Evolutionary conservation across 257 asterid species (phyloP).

Genomic region (Craterostigma plantagineum): DNA sequence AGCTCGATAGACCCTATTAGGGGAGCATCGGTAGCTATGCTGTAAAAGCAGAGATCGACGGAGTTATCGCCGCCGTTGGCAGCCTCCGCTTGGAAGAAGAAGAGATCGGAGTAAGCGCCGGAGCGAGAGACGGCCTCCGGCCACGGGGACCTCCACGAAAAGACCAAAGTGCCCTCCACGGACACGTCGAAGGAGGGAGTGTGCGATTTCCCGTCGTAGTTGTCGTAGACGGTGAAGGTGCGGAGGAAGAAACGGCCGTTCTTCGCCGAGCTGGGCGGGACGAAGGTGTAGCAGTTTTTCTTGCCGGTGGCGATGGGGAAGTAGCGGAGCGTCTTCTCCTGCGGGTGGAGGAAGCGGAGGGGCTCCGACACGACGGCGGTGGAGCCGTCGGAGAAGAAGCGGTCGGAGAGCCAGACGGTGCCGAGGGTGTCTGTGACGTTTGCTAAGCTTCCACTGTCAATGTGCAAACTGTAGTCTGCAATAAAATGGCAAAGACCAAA

Average conservation of each 20-base stretch:
- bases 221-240: conserved; percentile 74
- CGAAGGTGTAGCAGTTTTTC: conserved; percentile 57
- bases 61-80: conserved; percentile 12
- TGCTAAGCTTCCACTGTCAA: conserved; percentile 67
- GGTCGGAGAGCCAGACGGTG: conserved; percentile 73
- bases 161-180: conserved; percentile 66
- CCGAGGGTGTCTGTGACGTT: conserved; percentile 56
- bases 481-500: no score
- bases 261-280: conserved; percentile 23
- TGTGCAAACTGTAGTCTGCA: conserved; percentile 52
- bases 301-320: conserved; percentile 75
- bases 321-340: conserved; percentile 77
- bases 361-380: conserved; percentile 79
- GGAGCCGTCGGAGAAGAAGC: conserved; percentile 63
- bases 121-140: conserved; percentile 33
- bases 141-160: conserved; percentile 91
- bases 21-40: conserved; percentile 94
- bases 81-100: conserved; percentile 32
- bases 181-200: conserved; percentile 91
- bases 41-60: conserved; percentile 69
- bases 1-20: conserved; percentile 57
- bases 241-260: conserved; percentile 43
- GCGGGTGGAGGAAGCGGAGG: conserved; percentile 48
- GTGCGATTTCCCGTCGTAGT: conserved; percentile 63
- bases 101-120: conserved; percentile 88